Base-by-base conservation (phyloP, 2,329 filamentous ascomycete genomes). In the Furcasterigmium furcatum region DNA sequence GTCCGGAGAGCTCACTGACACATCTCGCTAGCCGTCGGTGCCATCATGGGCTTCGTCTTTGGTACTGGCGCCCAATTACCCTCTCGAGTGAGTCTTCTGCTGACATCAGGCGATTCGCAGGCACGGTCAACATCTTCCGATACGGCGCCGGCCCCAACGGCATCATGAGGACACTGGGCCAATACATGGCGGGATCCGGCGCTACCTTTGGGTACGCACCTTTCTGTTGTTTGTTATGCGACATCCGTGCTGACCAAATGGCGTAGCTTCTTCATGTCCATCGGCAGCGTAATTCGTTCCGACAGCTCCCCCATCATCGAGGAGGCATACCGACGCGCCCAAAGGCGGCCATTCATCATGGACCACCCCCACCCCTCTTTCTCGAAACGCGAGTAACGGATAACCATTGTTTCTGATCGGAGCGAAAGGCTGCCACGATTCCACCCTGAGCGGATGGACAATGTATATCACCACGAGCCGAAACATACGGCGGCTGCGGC, bases 11-110 rank as follows among this genome's bases (percentile, higher is more conserved):
- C 46, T 34, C 40, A 45, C 69, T 73, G 56, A 73, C 52, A 16
- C 46, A 29, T n/a, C 13, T 49, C 43, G 19, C 49, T 58, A 97
- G 94, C 91, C 68, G 94, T 99, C 51, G 94, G 94, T 51, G 77
- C 88, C 43, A 96, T 96, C 64, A 96, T 99, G 71, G 94, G 94
- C 53, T 97, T 99, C 74, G 95, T 99, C 60, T 96, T 94, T 58
- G 94, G 92, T 95, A 75, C 42, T 75, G 58, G 45, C 12, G n/a
- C 16, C 12, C n/a, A 16, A 18, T 18, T 16, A 32, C 12, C 13
- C 8, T 12, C 12, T 14, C 19, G 7, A 19, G 19, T 19, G 6
- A 10, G n/a, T 18, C 4, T 7, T 7, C n/a, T 18, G 18, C 34
- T 36, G 12, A 36, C 34, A 36, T 19, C n/a, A 18, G 30, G 30